phyloP scores from a whole-genome alignment of 2,329 filamentous ascomycete genomes.

The Verticillium tricorpus region DNA sequence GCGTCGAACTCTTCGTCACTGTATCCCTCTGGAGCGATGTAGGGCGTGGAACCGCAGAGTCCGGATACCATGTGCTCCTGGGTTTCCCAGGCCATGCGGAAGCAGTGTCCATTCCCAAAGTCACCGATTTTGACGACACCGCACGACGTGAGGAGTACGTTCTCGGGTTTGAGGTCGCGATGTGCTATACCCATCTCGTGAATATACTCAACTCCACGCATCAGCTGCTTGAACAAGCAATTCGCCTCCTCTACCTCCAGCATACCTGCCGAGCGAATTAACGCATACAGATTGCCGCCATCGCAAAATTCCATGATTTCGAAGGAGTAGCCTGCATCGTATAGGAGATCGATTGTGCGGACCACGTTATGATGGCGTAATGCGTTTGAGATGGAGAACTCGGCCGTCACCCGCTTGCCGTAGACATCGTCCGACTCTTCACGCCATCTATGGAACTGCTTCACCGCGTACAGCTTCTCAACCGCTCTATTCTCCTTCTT shows the following conservation, averaged over 20 bases:
- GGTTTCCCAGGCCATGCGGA: conserved; percentile 99
- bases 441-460: conserved; percentile 91
- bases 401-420: conserved; percentile 92
- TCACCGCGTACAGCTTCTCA: conserved; percentile 94
- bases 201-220: conserved; percentile 98
- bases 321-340: conserved; percentile 94
- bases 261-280: conserved; percentile 86
- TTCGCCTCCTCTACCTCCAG: conserved; percentile 90
- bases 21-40: conserved; percentile 97
- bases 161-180: conserved; percentile 94
- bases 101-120: conserved; percentile 98
- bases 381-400: conserved; percentile 97
- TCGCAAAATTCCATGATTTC: conserved; percentile 99
- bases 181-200: conserved; percentile 99
- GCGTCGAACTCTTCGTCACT: conserved; percentile 94
- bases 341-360: conserved; percentile 89
- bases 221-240: conserved; percentile 98
- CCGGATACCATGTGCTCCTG: conserved; percentile 98
- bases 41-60: conserved; percentile 91
- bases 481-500: conserved; percentile 82
- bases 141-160: conserved; percentile 86
- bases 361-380: conserved; percentile 97
- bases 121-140: conserved; percentile 96
- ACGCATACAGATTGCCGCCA: conserved; percentile 89
- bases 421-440: conserved; percentile 97